phyloP scores from a whole-genome alignment of 1,284 basidiomycete genomes.

The Puccinia horiana region DNA sequence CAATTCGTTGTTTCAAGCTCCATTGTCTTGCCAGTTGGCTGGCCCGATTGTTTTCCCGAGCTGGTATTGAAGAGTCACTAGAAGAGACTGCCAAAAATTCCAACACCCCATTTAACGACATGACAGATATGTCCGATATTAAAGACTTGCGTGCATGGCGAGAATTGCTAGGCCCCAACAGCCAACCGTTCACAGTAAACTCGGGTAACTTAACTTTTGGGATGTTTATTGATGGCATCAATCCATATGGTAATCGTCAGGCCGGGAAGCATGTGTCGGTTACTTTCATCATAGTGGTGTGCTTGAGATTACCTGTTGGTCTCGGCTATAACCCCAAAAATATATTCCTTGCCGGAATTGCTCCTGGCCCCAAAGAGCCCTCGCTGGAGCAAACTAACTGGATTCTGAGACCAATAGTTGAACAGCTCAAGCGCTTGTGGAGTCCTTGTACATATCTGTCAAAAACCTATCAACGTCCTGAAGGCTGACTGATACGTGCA shows the following conservation, averaged over 20 bases:
- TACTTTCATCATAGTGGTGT: conserved; percentile 20
- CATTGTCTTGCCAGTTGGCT: conserved; percentile 35
- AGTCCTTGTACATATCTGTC: conserved; percentile 53
- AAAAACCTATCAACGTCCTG: neutral
- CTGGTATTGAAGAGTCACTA: conserved; percentile 23
- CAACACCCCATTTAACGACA: neutral
- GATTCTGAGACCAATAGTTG: conserved; percentile 56
- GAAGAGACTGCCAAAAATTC: neutral
- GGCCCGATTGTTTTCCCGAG: conserved; percentile 25
- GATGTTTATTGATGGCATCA: conserved; percentile 38
- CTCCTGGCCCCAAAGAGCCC: conserved; percentile 56
- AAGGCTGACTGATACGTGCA: neutral
- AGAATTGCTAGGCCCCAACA: conserved; percentile 20
- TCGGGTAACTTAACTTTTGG: conserved; percentile 27
- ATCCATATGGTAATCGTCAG: conserved; percentile 35
- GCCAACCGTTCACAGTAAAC: conserved; percentile 14
- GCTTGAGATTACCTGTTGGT: conserved; percentile 52
- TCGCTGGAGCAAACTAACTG: conserved; percentile 54
- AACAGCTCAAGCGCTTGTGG: conserved; percentile 57
- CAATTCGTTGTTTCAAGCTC: conserved; percentile 16
- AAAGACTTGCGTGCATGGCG: conserved; percentile 17
- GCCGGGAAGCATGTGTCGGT: conserved; percentile 32
- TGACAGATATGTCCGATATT: neutral
- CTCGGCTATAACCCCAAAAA: conserved; percentile 59
- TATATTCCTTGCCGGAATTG: conserved; percentile 59